Evolutionary conservation across 768 basidiomycete species (phyloP).

Genomic region (Cytidiella melzeri): DNA sequence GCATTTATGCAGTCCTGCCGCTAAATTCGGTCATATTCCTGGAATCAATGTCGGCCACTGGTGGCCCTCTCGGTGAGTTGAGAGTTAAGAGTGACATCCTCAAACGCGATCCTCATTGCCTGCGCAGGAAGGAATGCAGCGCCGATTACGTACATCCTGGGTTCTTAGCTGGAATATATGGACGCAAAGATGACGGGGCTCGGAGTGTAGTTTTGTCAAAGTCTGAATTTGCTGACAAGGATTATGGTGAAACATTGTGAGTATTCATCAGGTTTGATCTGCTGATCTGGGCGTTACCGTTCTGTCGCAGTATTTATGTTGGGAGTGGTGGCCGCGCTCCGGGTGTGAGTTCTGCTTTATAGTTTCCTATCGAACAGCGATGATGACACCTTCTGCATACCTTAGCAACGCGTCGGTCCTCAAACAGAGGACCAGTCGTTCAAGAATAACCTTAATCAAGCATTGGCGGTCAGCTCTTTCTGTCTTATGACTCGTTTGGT

Average conservation of each 20-base stretch:
- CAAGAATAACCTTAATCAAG: conserved; percentile 5
- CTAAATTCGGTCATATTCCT: background rate
- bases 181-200: conserved; percentile 5
- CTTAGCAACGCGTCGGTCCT: conserved; percentile 2
- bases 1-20: background rate
- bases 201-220: conserved; percentile 5
- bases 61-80: conserved; percentile 2
- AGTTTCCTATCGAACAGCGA: background rate
- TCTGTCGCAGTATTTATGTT: conserved; percentile 5
- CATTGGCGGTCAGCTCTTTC: conserved; percentile 4
- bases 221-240: conserved; percentile 6
- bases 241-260: conserved; percentile 10
- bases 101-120: background rate
- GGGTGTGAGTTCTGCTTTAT: background rate
- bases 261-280: background rate
- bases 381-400: background rate
- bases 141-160: conserved; percentile 2
- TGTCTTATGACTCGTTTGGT: no score
- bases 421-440: conserved; percentile 7
- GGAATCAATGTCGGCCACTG: background rate
- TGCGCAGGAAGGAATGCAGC: conserved; percentile 1
- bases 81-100: background rate
- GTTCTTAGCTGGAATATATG: conserved; percentile 9
- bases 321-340: conserved; percentile 9
- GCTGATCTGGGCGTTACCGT: background rate